phyloP scores from a whole-genome alignment of 1,139 yeast genomes.

The Zygosaccharomyces sapae region DNA sequence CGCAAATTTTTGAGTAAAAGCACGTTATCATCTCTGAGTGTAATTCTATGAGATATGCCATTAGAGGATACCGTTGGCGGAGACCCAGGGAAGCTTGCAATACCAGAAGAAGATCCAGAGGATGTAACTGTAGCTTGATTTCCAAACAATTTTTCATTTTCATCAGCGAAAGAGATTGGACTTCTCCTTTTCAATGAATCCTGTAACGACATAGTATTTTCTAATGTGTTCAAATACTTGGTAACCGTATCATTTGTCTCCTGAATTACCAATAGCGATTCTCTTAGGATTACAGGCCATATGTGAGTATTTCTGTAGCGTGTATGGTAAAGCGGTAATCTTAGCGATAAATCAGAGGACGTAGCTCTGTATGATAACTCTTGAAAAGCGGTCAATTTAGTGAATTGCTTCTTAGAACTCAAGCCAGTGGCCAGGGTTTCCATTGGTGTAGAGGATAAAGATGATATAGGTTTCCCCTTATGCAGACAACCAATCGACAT shows the following conservation, averaged over 20 bases:
- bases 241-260: constrained; percentile 28
- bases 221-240: constrained; percentile 26
- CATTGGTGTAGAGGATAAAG: constrained; percentile 65
- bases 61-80: constrained; percentile 13
- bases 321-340: constrained; percentile 53
- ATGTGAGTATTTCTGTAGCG: constrained; percentile 44
- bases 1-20: constrained; percentile 15
- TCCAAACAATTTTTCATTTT: constrained; percentile 26
- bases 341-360: constrained; percentile 44
- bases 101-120: constrained; percentile 15
- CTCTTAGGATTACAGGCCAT: constrained; percentile 59
- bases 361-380: constrained; percentile 62
- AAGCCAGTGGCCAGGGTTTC: constrained; percentile 73
- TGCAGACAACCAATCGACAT: constrained; percentile 80
- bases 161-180: constrained; percentile 5
- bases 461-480: constrained; percentile 64
- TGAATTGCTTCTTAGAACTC: constrained; percentile 50
- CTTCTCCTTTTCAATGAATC: constrained; percentile 6
- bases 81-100: constrained; percentile 13
- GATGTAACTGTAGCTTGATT: constrained; percentile 21
- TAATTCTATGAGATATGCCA: constrained; percentile 21
- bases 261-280: constrained; percentile 52
- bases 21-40: constrained; percentile 25
- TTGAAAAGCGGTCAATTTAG: constrained; percentile 67
- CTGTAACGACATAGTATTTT: constrained; percentile 18